phyloP scores from a whole-genome alignment of 2,329 filamentous ascomycete genomes.

The Sporothrix protearum region DNA sequence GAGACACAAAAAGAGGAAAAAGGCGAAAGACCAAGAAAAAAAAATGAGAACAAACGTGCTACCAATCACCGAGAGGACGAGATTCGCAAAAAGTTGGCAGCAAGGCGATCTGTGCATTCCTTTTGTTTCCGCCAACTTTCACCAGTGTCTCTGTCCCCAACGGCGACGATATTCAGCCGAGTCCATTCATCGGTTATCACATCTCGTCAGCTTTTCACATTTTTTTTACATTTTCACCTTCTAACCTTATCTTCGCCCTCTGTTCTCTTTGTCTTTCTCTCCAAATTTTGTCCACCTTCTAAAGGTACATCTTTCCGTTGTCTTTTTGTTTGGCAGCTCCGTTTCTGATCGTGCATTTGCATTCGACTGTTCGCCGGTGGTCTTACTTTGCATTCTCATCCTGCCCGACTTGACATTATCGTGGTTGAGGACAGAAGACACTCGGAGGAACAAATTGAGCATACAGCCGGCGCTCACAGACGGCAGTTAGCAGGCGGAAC shows the following conservation, averaged over 20 bases:
- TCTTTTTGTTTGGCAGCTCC: background rate
- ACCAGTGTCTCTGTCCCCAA: background rate
- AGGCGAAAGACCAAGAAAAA: background rate
- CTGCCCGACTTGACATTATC: background rate
- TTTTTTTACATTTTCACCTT: background rate
- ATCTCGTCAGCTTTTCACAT: background rate
- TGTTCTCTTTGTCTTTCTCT: background rate
- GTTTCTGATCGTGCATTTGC: background rate
- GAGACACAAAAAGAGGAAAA: too few relatives aligned
- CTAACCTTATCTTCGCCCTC: background rate
- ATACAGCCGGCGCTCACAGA: background rate
- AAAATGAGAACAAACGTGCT: background rate
- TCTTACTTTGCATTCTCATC: background rate
- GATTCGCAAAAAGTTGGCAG: background rate
- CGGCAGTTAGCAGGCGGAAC: background rate
- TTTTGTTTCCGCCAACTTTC: background rate
- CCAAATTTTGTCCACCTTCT: slow-evolving; percentile 1
- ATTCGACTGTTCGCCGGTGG: background rate
- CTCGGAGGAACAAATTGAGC: background rate
- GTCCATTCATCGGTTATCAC: background rate
- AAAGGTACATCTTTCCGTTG: background rate
- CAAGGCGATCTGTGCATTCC: background rate
- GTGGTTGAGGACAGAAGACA: background rate
- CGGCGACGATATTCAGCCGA: background rate
- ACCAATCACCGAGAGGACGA: background rate